These are phyloP conservation scores for Cyphellophora attinorum DNA, from an alignment of 2,329 filamentous ascomycete species.

Conservation along the genomic window DNA sequence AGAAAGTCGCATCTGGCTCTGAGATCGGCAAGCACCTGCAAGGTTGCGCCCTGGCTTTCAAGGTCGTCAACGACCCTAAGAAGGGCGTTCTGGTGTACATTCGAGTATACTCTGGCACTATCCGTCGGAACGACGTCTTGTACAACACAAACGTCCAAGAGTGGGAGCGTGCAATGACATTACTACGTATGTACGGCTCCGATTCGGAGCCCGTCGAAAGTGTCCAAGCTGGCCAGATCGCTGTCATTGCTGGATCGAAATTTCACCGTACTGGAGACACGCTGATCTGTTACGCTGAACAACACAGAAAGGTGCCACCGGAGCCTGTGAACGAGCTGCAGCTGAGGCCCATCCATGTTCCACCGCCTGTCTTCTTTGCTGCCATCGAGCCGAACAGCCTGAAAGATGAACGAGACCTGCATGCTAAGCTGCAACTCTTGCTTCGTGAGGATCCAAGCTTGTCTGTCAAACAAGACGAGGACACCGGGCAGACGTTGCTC, in stretches of 20 bases:
- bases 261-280: slow-evolving; percentile 91
- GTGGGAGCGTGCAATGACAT: slow-evolving; percentile 69
- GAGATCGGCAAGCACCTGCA: slow-evolving; percentile 52
- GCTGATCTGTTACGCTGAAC: slow-evolving; percentile 63
- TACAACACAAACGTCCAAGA: slow-evolving; percentile 80
- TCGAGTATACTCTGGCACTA: slow-evolving; percentile 75
- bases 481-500: slow-evolving; percentile 85
- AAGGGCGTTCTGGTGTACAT: slow-evolving; percentile 86
- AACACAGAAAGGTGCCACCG: slow-evolving; percentile 54
- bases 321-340: slow-evolving; percentile 65
- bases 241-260: slow-evolving; percentile 83
- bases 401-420: slow-evolving; percentile 69
- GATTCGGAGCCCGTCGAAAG: slow-evolving; percentile 76
- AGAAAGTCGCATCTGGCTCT: slow-evolving; percentile 24
- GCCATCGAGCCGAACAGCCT: slow-evolving; percentile 74
- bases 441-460: slow-evolving; percentile 89
- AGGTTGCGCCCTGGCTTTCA: slow-evolving; percentile 69
- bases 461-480: slow-evolving; percentile 72
- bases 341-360: slow-evolving; percentile 77
- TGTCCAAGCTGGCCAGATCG: slow-evolving; percentile 81
- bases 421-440: slow-evolving; percentile 65
- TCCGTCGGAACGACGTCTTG: slow-evolving; percentile 63
- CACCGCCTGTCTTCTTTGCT: slow-evolving; percentile 93
- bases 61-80: slow-evolving; percentile 80
- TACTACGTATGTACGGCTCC: slow-evolving; percentile 82